Evolutionary conservation across 1,139 yeast species (phyloP).

Genomic region (Entelexis sorbosivorans): DNA sequence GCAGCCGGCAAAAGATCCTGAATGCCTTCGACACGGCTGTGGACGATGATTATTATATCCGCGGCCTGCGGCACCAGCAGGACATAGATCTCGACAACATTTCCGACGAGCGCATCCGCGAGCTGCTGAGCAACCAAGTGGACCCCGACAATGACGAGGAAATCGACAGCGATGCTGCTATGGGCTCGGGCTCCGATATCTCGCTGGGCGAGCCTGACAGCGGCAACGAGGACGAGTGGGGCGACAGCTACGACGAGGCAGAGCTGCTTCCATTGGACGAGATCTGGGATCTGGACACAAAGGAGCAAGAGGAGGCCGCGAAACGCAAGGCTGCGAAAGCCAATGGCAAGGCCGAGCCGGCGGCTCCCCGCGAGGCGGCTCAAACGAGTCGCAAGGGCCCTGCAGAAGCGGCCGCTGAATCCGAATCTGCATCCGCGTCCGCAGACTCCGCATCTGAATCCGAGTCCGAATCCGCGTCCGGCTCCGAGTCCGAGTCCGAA

Average conservation of each 20-base stretch:
- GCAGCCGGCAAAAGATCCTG: constrained; percentile 25
- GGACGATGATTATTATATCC: constrained; percentile 28
- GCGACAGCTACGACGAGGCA: constrained; percentile 54
- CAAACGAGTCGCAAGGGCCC: neutral
- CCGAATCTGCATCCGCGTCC: constrained; percentile 25
- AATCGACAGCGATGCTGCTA: constrained; percentile 36
- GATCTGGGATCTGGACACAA: constrained; percentile 78
- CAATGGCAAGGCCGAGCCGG: neutral
- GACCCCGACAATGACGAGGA: constrained; percentile 34
- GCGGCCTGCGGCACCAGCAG: constrained; percentile 28
- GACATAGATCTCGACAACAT: constrained; percentile 30
- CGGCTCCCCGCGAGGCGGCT: neutral
- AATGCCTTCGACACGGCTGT: constrained; percentile 46
- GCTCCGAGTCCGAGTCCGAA: neutral
- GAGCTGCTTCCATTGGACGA: constrained; percentile 69
- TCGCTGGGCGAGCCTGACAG: constrained; percentile 22
- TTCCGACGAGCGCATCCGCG: constrained; percentile 28
- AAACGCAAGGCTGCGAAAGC: neutral
- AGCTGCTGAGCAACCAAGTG: constrained; percentile 26
- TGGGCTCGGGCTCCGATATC: constrained; percentile 30
- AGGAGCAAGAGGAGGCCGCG: constrained; percentile 5
- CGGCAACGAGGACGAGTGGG: constrained; percentile 28
- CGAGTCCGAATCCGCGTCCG: constrained; percentile 19
- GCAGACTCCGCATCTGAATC: constrained; percentile 64
- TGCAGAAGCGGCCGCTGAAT: constrained; percentile 1